phyloP scores from a whole-genome alignment of 768 basidiomycete genomes.

The Termitomyces sp. region DNA sequence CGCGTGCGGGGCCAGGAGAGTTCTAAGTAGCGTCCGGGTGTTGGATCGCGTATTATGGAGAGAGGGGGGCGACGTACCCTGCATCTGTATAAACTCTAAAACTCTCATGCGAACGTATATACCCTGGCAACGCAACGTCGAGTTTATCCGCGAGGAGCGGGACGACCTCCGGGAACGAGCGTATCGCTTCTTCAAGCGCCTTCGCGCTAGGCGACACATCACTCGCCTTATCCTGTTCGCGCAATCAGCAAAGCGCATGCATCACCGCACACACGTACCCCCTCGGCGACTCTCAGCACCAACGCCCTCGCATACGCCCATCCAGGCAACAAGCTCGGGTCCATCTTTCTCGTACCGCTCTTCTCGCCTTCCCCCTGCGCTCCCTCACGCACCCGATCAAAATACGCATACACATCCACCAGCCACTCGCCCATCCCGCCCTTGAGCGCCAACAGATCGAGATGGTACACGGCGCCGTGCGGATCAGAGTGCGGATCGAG shows the following conservation, averaged over 20 bases:
- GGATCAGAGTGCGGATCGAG: slow-evolving; percentile 88
- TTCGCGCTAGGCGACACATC: slow-evolving; percentile 46
- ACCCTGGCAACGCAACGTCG: slow-evolving; percentile 56
- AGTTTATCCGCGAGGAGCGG: slow-evolving; percentile 83
- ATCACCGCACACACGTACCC: slow-evolving; percentile 18
- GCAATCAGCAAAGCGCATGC: too few relatives aligned
- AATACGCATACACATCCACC: slow-evolving; percentile 55
- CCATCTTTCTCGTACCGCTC: slow-evolving; percentile 22
- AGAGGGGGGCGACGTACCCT: too few relatives aligned
- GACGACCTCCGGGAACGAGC: slow-evolving; percentile 75
- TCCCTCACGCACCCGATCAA: slow-evolving; percentile 12
- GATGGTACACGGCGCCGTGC: slow-evolving; percentile 75
- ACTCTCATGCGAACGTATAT: slow-evolving; percentile 52
- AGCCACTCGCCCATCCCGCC: slow-evolving; percentile 79
- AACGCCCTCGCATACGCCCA: slow-evolving; percentile 71
- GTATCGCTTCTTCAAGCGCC: slow-evolving; percentile 69
- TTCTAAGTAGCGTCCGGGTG: slow-evolving; percentile 24
- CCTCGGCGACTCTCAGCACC: slow-evolving; percentile 50
- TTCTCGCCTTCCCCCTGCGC: not conserved
- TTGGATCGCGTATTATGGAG: too few relatives aligned
- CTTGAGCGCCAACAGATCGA: slow-evolving; percentile 85
- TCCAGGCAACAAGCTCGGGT: slow-evolving; percentile 67
- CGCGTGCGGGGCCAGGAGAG: slow-evolving; percentile 33
- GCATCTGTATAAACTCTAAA: slow-evolving; percentile 69
- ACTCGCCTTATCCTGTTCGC: slow-evolving; percentile 27